A percentile compares a stretch with the other conserved stretches of the same genome.
Evolutionary conservation across 441 rosid genomes (phyloP).

Genomic region (Euphorbia schlechtendalii): DNA sequence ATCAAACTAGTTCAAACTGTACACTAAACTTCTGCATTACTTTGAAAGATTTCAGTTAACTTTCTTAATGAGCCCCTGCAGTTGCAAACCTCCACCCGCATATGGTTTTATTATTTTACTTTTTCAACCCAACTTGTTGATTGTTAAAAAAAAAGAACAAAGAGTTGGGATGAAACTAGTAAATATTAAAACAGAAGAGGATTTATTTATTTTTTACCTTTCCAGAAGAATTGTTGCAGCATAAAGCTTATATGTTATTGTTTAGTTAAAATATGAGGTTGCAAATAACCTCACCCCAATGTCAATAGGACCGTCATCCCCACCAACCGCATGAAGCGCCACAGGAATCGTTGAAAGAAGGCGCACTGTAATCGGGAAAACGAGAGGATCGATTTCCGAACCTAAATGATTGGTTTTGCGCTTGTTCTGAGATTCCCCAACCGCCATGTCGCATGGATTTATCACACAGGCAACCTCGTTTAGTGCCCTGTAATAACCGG

Average conservation of each 20-base stretch:
- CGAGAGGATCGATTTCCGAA: conserved; percentile 39
- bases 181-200: neutral
- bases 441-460: conserved; percentile 40
- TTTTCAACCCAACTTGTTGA: neutral
- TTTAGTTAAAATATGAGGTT: conserved; percentile 59
- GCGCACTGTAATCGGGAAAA: conserved; percentile 59
- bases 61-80: conserved; percentile 4
- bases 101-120: neutral
- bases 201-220: too few relatives aligned
- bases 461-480: conserved; percentile 49
- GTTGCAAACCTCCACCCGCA: too few relatives aligned
- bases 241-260: neutral
- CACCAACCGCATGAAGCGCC: conserved; percentile 74
- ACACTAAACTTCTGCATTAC: conserved; percentile 32
- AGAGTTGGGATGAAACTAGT: neutral
- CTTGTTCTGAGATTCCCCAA: neutral
- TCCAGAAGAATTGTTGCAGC: too few relatives aligned
- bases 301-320: conserved; percentile 74
- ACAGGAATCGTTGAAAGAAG: conserved; percentile 74
- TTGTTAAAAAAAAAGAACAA: neutral
- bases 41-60: conserved; percentile 19
- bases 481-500: conserved; percentile 39
- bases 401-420: conserved; percentile 19
- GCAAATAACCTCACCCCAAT: conserved; percentile 62
- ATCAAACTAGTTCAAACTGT: conserved; percentile 27